Percentiles rank a stretch among this genome's conserved stretches.
These are phyloP conservation scores for Serendipita sp. DNA, from an alignment of 768 basidiomycete species.

Conservation along the genomic window DNA sequence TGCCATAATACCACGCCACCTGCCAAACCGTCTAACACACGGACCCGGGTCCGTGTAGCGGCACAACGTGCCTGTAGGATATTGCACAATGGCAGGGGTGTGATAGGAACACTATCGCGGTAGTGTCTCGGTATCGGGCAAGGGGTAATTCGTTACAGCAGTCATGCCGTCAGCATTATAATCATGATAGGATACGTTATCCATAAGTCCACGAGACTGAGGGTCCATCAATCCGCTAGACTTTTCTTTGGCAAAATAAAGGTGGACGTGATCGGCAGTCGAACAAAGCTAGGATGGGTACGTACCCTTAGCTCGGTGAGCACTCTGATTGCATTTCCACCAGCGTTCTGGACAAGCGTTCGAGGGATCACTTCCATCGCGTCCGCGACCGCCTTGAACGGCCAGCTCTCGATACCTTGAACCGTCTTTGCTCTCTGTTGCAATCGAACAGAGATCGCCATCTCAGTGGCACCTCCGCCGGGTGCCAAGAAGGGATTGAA, in stretches of 20 bases:
- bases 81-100: no score
- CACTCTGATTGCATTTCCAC: slow-evolving; percentile 86
- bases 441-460: slow-evolving; percentile 86
- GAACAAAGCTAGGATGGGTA: slow-evolving; percentile 2
- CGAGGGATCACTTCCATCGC: slow-evolving; percentile 96
- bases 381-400: slow-evolving; percentile 82
- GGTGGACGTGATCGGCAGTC: neutral
- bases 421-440: slow-evolving; percentile 52
- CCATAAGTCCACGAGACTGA: no score
- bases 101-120: no score
- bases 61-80: no score
- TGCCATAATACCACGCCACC: no score
- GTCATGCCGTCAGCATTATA: no score
- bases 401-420: slow-evolving; percentile 81
- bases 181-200: no score
- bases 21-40: no score
- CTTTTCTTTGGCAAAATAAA: neutral
- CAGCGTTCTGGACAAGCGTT: slow-evolving; percentile 86
- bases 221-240: no score
- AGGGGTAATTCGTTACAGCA: no score
- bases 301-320: slow-evolving; percentile 84
- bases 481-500: slow-evolving; percentile 92
- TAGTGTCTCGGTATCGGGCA: no score
- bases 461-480: slow-evolving; percentile 94
- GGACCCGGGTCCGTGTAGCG: no score